phyloP scores from a whole-genome alignment of 345 rosid species.

The Eutrema japonicum region DNA sequence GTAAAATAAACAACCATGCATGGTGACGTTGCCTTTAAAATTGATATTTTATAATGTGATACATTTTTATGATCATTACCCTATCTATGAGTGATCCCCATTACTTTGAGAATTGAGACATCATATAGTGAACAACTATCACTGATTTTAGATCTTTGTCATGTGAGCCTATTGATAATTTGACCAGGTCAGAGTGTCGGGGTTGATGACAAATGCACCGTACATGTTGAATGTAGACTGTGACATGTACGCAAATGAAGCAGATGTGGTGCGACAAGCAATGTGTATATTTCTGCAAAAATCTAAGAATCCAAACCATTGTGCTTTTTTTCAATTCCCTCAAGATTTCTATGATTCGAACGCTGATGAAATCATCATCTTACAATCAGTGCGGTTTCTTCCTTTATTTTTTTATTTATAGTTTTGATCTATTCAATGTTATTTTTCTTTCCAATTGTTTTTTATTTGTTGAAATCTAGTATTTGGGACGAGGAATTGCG shows the following conservation, averaged over 20 bases:
- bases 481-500: constrained; percentile 42
- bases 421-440: background rate
- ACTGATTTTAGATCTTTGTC: background rate
- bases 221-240: constrained; percentile 81
- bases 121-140: background rate
- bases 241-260: constrained; percentile 67
- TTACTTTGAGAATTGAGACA: background rate
- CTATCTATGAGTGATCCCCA: constrained; percentile 1
- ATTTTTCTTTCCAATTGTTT: background rate
- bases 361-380: constrained; percentile 43
- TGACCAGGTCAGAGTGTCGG: constrained; percentile 66
- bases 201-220: constrained; percentile 73
- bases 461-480: constrained; percentile 31
- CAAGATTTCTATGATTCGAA: constrained; percentile 53
- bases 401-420: background rate
- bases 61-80: background rate
- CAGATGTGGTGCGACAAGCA: constrained; percentile 54
- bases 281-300: constrained; percentile 52
- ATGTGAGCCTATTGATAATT: background rate
- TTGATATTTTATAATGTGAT: background rate
- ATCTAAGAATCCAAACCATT: constrained; percentile 26
- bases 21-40: background rate
- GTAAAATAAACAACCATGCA: background rate
- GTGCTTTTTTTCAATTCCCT: constrained; percentile 61
- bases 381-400: constrained; percentile 26